Percentiles rank a stretch among this genome's conserved stretches.
These are phyloP conservation scores for Raphidocelis subcapitata DNA, from an alignment of 139 green algal species.

Conservation along the genomic window DNA sequence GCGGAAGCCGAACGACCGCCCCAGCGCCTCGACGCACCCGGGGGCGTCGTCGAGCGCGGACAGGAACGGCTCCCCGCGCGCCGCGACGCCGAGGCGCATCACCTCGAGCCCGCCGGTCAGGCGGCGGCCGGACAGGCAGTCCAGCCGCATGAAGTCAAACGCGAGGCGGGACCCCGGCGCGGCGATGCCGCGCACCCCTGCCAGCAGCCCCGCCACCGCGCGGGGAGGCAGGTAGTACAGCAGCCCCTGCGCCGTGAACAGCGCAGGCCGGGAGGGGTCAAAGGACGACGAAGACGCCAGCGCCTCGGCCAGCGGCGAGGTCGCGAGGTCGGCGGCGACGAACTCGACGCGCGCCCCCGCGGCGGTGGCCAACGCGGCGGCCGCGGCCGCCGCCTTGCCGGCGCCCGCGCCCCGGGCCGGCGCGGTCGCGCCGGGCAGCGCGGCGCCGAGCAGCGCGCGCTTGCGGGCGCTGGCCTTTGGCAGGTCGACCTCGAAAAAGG, in stretches of 20 bases:
- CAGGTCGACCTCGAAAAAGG: conserved; percentile 66
- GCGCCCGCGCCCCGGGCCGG: not conserved
- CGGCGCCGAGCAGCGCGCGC: conserved; percentile 46
- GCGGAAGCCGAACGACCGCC: conserved; percentile 4
- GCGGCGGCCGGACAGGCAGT: not conserved
- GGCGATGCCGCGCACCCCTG: conserved; percentile 28
- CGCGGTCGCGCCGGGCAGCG: conserved; percentile 18
- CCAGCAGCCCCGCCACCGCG: conserved; percentile 40
- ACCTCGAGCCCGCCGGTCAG: not conserved
- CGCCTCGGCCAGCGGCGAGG: conserved; percentile 43
- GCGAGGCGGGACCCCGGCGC: conserved; percentile 37
- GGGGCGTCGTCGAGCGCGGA: conserved; percentile 18
- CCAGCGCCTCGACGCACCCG: conserved; percentile 10
- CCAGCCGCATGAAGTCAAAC: conserved; percentile 70
- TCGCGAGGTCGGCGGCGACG: conserved; percentile 57
- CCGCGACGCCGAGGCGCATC: not conserved
- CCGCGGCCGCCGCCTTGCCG: too few relatives aligned
- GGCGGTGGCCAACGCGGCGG: too few relatives aligned
- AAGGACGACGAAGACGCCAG: conserved; percentile 34
- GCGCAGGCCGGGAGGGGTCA: conserved; percentile 23
- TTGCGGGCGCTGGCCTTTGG: conserved; percentile 56
- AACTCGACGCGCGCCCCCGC: conserved; percentile 43
- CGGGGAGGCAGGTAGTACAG: conserved; percentile 67
- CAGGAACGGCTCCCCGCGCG: conserved; percentile 44
- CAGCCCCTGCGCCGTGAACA: conserved; percentile 62